Percentiles rank a stretch among this genome's conserved stretches.
These are phyloP conservation scores for Amanita fuliginea DNA, from an alignment of 768 basidiomycete species.

Conservation along the genomic window DNA sequence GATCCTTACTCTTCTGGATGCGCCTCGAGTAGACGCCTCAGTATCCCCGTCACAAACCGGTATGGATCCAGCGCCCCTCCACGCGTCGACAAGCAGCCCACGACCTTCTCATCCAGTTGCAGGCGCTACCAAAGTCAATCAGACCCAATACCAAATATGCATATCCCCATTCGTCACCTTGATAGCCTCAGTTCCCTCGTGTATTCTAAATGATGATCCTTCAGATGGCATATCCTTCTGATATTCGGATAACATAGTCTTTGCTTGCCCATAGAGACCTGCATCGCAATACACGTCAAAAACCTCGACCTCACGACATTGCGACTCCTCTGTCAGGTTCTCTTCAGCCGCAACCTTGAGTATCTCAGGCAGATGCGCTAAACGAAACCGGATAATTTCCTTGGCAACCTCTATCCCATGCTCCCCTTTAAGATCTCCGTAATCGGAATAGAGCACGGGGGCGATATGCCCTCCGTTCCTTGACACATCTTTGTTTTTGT, in stretches of 20 bases:
- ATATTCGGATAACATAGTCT: conserved; percentile 32
- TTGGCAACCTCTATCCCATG: conserved; percentile 37
- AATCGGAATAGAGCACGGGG: conserved; percentile 50
- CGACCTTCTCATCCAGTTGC: conserved; percentile 30
- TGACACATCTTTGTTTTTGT: neutral
- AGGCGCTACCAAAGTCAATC: conserved; percentile 26
- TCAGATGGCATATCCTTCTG: conserved; percentile 40
- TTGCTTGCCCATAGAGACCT: conserved; percentile 30
- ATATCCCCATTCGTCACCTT: conserved; percentile 14
- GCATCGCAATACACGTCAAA: conserved; percentile 44
- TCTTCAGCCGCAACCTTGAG: conserved; percentile 42
- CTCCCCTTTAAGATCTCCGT: conserved; percentile 29
- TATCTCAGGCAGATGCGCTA: conserved; percentile 43
- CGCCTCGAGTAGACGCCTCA: conserved; percentile 38
- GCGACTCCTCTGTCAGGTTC: conserved; percentile 36
- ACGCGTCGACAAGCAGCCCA: conserved; percentile 39
- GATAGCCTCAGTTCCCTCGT: conserved; percentile 18
- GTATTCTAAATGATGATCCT: conserved; percentile 21
- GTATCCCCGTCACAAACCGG: conserved; percentile 50
- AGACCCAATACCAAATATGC: neutral
- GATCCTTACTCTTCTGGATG: conserved; percentile 34
- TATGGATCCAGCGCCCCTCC: conserved; percentile 66
- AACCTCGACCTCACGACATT: conserved; percentile 46
- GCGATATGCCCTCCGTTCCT: conserved; percentile 68
- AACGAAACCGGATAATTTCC: conserved; percentile 49